Conservation (phyloP, 768 basidiomycete genomes). For the Tubosaeta sp. region DNA sequence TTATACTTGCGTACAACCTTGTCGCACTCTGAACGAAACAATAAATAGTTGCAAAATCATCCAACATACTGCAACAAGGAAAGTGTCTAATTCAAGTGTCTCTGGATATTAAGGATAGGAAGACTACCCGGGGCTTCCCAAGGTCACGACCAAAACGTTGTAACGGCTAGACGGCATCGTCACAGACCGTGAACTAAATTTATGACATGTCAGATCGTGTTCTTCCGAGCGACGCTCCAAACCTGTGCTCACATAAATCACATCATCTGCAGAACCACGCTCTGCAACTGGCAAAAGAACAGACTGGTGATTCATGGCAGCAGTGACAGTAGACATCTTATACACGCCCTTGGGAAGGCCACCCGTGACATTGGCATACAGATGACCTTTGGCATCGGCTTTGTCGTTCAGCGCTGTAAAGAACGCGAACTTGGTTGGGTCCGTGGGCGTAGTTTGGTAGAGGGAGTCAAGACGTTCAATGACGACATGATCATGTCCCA, state of each 20-base stretch:
- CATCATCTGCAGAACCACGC: conserved; percentile 39
- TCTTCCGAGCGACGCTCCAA: not conserved
- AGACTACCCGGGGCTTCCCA: too few species aligned
- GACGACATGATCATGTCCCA: conserved; percentile 63
- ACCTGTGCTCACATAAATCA: conserved; percentile 33
- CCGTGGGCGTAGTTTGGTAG: conserved; percentile 42
- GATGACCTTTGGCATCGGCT: conserved; percentile 40
- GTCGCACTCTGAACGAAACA: too few species aligned
- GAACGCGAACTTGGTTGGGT: conserved; percentile 53
- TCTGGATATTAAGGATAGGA: too few species aligned
- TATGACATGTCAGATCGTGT: conserved; percentile 2
- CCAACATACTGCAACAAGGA: too few species aligned
- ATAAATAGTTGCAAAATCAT: too few species aligned
- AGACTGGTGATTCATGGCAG: conserved; percentile 46
- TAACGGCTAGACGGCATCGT: too few species aligned
- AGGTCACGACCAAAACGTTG: too few species aligned
- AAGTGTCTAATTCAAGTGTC: too few species aligned
- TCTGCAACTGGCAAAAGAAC: conserved; percentile 34
- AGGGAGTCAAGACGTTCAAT: conserved; percentile 49
- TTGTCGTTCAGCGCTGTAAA: conserved; percentile 50
- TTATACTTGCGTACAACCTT: too few species aligned
- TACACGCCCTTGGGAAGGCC: conserved; percentile 55
- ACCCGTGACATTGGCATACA: conserved; percentile 44
- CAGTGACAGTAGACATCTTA: conserved; percentile 40
- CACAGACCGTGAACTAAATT: conserved; percentile 25